Evolutionary conservation across 2,329 filamentous ascomycete genomes (phyloP).

Genomic region (Conoideocrella luteorostrata): DNA sequence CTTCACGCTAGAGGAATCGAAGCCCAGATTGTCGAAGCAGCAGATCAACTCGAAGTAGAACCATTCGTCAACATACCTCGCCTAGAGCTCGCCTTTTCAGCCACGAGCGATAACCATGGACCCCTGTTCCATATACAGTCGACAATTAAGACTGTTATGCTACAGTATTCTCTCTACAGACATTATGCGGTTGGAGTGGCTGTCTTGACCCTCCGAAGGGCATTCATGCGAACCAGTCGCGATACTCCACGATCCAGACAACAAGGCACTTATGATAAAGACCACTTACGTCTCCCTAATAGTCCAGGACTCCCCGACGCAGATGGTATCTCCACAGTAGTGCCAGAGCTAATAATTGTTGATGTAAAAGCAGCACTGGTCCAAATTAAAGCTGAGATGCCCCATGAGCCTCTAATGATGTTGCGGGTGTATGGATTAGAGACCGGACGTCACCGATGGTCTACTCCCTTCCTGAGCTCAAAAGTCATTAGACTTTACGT

Average conservation of each 20-base stretch:
- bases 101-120: constrained; percentile 78
- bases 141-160: constrained; percentile 66
- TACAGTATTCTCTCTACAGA: constrained; percentile 89
- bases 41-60: constrained; percentile 76
- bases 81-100: constrained; percentile 81
- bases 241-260: constrained; percentile 30
- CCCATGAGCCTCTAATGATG: constrained; percentile 85
- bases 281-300: constrained; percentile 28
- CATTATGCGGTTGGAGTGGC: constrained; percentile 88
- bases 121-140: constrained; percentile 84
- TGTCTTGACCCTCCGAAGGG: constrained; percentile 63
- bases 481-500: constrained; percentile 81
- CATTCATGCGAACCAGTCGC: constrained; percentile 51
- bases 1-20: constrained; percentile 80
- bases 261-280: constrained; percentile 20
- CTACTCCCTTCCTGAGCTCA: constrained; percentile 71
- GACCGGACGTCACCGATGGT: constrained; percentile 79
- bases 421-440: constrained; percentile 80
- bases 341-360: constrained; percentile 66
- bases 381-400: constrained; percentile 84
- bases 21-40: constrained; percentile 81
- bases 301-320: constrained; percentile 21
- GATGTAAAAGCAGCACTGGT: constrained; percentile 77
- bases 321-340: constrained; percentile 25
- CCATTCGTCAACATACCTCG: constrained; percentile 81